A percentile compares a stretch with the other conserved stretches of the same genome.
These are phyloP conservation scores for Trichoderma gracile DNA, from an alignment of 2,329 filamentous ascomycete species.

Conservation along the genomic window DNA sequence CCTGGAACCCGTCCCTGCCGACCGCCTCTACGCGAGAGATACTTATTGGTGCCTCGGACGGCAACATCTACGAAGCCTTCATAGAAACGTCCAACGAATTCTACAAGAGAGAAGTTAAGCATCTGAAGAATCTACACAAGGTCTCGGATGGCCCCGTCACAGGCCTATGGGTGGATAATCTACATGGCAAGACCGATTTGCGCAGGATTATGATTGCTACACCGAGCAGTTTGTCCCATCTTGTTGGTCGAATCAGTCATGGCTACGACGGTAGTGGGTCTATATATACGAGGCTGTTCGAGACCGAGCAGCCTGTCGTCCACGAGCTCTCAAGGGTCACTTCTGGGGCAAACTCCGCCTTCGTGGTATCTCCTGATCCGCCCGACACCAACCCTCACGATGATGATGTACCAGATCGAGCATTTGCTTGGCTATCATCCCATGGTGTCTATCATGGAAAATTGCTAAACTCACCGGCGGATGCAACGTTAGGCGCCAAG, in stretches of 20 bases:
- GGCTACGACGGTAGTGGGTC: conserved; percentile 79
- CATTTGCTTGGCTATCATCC: conserved; percentile 87
- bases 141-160: conserved; percentile 80
- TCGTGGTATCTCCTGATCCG: conserved; percentile 76
- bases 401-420: conserved; percentile 65
- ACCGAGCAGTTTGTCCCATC: conserved; percentile 74
- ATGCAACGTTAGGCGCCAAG: conserved; percentile 65
- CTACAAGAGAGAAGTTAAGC: conserved; percentile 92
- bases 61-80: conserved; percentile 91
- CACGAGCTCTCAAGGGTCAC: conserved; percentile 69
- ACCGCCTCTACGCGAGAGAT: conserved; percentile 96
- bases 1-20: conserved; percentile 91
- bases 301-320: conserved; percentile 75
- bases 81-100: conserved; percentile 95
- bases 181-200: conserved; percentile 67
- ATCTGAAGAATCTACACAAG: conserved; percentile 80
- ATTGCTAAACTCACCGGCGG: conserved; percentile 62
- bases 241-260: conserved; percentile 74
- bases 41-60: conserved; percentile 85
- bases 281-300: conserved; percentile 85
- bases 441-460: conserved; percentile 88
- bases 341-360: conserved; percentile 55
- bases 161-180: conserved; percentile 78
- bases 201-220: conserved; percentile 80
- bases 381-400: conserved; percentile 58